phyloP scores from a whole-genome alignment of 2,329 filamentous ascomycete genomes.

The Pseudogymnoascus sp. region DNA sequence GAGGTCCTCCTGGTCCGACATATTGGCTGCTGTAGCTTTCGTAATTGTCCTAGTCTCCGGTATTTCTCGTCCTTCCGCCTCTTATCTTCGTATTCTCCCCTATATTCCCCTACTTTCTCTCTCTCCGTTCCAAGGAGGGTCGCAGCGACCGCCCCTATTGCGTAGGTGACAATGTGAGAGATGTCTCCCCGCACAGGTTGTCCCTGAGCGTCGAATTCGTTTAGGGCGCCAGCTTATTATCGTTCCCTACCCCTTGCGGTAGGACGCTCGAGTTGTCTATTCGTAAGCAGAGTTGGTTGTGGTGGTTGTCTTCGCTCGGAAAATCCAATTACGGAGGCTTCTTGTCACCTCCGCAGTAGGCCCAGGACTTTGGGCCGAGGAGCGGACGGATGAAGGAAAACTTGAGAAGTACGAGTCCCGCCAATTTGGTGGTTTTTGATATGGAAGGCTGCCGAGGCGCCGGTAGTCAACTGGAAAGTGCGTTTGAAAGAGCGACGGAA shows the following conservation, averaged over 20 bases:
- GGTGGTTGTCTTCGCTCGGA: background rate
- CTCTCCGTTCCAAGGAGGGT: conserved; percentile 31
- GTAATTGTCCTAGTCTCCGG: background rate
- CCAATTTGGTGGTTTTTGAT: conserved; percentile 75
- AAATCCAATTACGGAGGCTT: conserved; percentile 84
- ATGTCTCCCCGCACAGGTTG: conserved; percentile 27
- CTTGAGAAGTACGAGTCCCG: conserved; percentile 65
- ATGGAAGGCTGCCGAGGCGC: conserved; percentile 26
- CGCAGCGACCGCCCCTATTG: conserved; percentile 46
- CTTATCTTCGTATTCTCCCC: background rate
- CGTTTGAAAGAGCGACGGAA: conserved; percentile 1
- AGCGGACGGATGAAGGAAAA: conserved; percentile 78
- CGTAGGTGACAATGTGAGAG: conserved; percentile 42
- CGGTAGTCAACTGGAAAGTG: conserved; percentile 12
- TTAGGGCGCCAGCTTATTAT: conserved; percentile 9
- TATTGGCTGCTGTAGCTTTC: conserved; percentile 35
- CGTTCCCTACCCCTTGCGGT: conserved; percentile 7
- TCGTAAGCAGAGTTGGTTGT: conserved; percentile 4
- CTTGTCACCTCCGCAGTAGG: conserved; percentile 93
- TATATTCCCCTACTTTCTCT: background rate
- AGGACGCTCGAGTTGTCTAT: conserved; percentile 2
- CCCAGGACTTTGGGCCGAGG: conserved; percentile 85
- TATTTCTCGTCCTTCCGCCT: background rate
- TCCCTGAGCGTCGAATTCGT: conserved; percentile 24
- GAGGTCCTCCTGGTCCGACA: conserved; percentile 60